These are phyloP conservation scores for Samsoniella hepiali DNA, from an alignment of 2,329 filamentous ascomycete genomes.

Conservation along the genomic window DNA sequence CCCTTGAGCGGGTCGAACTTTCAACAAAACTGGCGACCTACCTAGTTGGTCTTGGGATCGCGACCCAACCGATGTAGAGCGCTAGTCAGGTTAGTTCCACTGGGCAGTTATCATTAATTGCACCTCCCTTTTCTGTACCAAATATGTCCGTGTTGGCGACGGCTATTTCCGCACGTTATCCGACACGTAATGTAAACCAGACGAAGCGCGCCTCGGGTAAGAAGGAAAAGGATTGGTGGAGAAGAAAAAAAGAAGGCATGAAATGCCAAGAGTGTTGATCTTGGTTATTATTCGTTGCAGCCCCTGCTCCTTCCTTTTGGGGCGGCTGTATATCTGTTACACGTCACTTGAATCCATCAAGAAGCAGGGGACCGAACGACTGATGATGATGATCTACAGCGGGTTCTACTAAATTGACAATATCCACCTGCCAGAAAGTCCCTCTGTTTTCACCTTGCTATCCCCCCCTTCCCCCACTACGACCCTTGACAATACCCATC, in stretches of 20 bases:
- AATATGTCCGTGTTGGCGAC: background rate
- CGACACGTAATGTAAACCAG: background rate
- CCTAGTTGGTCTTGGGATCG: conserved; percentile 5
- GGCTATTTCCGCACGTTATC: conserved; percentile 1
- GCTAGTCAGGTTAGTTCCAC: conserved; percentile 13
- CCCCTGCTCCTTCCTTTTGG: background rate
- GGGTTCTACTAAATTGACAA: background rate
- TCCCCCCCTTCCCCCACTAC: background rate
- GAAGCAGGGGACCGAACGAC: background rate
- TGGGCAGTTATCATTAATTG: background rate
- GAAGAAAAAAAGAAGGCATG: background rate
- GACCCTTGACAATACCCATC: conserved; percentile 1
- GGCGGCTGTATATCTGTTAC: background rate
- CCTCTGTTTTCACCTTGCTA: background rate
- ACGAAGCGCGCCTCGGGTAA: background rate
- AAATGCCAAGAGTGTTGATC: background rate
- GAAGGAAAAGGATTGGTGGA: background rate
- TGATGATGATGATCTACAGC: background rate
- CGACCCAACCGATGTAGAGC: conserved; percentile 1
- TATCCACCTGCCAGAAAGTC: background rate
- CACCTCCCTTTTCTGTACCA: background rate
- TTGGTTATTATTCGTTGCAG: background rate
- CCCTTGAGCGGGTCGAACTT: background rate
- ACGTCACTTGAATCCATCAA: background rate
- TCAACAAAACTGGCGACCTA: background rate